These are phyloP conservation scores for Colletotrichum chrysophilum DNA, from an alignment of 2,329 filamentous ascomycete species.

Conservation along the genomic window DNA sequence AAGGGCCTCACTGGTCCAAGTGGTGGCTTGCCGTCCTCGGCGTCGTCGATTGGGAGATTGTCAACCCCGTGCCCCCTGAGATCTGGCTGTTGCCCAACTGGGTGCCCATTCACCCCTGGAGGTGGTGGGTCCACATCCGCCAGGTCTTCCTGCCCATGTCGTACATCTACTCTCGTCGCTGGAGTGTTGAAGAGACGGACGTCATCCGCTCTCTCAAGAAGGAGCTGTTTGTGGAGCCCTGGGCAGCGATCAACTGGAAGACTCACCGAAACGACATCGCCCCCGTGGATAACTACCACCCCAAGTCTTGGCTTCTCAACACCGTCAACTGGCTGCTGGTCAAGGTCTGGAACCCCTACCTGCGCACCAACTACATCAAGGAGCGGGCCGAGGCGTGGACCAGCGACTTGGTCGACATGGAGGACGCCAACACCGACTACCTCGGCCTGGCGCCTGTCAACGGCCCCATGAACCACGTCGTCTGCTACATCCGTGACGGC, in stretches of 20 bases:
- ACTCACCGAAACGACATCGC: conserved; percentile 83
- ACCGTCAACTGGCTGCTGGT: conserved; percentile 78
- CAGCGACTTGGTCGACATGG: conserved; percentile 84
- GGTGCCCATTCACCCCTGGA: conserved; percentile 88
- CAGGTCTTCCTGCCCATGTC: conserved; percentile 94
- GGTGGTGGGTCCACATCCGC: conserved; percentile 99
- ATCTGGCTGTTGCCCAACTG: conserved; percentile 92
- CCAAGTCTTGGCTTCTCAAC: conserved; percentile 86
- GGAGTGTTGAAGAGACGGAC: conserved; percentile 77
- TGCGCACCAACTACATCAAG: conserved; percentile 70
- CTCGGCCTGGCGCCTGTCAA: conserved; percentile 88
- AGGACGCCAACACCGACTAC: conserved; percentile 92
- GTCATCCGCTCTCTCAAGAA: conserved; percentile 75
- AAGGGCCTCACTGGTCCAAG: conserved; percentile 94
- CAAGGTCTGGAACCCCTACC: conserved; percentile 79
- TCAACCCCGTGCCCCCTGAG: conserved; percentile 93
- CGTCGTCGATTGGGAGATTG: conserved; percentile 85
- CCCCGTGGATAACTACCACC: conserved; percentile 85
- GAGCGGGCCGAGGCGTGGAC: conserved; percentile 80
- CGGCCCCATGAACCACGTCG: conserved; percentile 86
- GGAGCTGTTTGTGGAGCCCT: conserved; percentile 83
- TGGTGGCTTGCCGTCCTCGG: conserved; percentile 91
- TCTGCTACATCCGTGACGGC: conserved; percentile 85
- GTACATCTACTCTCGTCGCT: conserved; percentile 85
- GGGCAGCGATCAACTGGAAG: conserved; percentile 78